Base-by-base conservation (phyloP, 176 grass and related monocot species). In the Triticum dicoccoides region DNA sequence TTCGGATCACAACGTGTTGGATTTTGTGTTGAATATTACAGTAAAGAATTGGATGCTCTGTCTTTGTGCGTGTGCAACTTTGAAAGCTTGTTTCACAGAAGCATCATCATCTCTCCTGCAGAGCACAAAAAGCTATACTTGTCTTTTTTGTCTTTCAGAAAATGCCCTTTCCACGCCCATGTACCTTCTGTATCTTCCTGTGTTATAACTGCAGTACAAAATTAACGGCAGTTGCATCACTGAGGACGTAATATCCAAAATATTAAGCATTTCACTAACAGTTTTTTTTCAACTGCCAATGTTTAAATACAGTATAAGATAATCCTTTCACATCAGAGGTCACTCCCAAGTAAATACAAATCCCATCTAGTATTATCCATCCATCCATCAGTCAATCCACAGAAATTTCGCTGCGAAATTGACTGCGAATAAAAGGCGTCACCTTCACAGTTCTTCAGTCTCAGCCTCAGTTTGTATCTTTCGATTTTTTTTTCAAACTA, bases 1-100 rank as follows among this genome's bases (percentile, higher is more conserved):
- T 73, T 72, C 33, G 33, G 69, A 58, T 76, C 67, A 66, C 68
- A 76, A 38, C 24, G 78, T 76, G 65, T 52, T 56, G 72, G 45
- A 64, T 58, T 58, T 58, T 58, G 54, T 8, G 54, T 59, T 75
- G 23, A 27, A 61, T 41, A 33, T 21, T 8, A 24, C 8, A 5
- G 13, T 67, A 6, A 3, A 54, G 34, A 76, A 63, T 44, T 44
- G 37, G 25, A 64, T 23, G 69, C 32, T 15, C 18, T 35, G 1
- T 5, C 47, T 49, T 10, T 45, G 4, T 17, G 14, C 15, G 14
- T 77, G 25, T 77, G 61, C 71, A 2, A 27, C 71, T 63, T 62
- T 59, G 51, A 39, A 54, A 27, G 24, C 64, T 44, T 69, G 30
- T 83, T 42, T 33, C 52, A 35, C 69, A 49, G 18, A 29, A 23